Evolutionary conservation across 495 filamentous ascomycete species (phyloP), one percentile per base, ranked within the genome.

Genomic region (Xylaria flabelliformis): DNA sequence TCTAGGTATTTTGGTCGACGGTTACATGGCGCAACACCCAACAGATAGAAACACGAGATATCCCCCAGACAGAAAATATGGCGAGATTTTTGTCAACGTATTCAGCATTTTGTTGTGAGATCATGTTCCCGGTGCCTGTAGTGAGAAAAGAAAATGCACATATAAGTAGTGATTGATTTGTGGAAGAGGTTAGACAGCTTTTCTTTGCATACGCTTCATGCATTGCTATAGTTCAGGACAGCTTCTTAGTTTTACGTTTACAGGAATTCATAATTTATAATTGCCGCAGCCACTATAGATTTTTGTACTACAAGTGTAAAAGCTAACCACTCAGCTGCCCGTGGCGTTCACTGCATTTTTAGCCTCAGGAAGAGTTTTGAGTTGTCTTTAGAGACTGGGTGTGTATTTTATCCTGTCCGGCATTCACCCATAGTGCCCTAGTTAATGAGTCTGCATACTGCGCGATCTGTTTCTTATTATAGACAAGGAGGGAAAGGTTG

Each of bases 1-100:
- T 46, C 36, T 44, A 42, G 26, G 53, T 24, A 56, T 8, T 64
- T 46, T 39, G 61, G 61, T 64, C 61, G 26, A 5, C 41, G 29
- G 64, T 19, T 67, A 21, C 19, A 36, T 19, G 44, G 29, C 50
- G 24, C 24, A 48, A 44, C 58, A 61, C 58, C 19, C 15, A 61
- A 39, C 7, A 39, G 39, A 61, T 61, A 61, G 32, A 61, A 59
- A 61, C 58, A 61, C 58, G 58, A 61, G 34, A 61, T 56, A 56
- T 56, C 13, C 53, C 53, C 53, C 53, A 13, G 13, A 29, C 24
- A 7, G 13, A 56, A 56, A 24, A 56, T 17, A 12, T 32, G 26
- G 12, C 13, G 10, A 32, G 26, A 13, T 26, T 17, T 2, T 56
- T 32, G 24, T 13, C 13, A 17, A 32, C 24, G 26, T 56, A 32